A percentile compares a stretch with the other conserved stretches of the same genome.
Conservation (phyloP, 768 basidiomycete species). For the Agaricus sinodeliciosus region DNA sequence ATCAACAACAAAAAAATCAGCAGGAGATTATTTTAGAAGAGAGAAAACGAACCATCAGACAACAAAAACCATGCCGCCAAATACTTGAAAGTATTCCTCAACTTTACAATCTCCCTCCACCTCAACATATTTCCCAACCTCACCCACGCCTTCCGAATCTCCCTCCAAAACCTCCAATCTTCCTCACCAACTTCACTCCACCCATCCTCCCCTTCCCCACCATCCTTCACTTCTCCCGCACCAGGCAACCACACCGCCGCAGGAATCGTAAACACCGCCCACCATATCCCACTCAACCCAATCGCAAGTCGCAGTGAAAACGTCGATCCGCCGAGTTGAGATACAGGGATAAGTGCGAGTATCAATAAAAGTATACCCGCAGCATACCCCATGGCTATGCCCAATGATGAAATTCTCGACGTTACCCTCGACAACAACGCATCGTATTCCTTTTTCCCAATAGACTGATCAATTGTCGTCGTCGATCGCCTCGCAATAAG, state of each 20-base stretch:
- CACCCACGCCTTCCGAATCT: constrained; percentile 69
- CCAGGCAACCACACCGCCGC: constrained; percentile 70
- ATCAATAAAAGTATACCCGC: constrained; percentile 76
- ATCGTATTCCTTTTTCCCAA: constrained; percentile 37
- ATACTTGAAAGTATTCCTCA: constrained; percentile 84
- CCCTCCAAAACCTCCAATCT: constrained; percentile 38
- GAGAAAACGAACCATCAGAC: constrained; percentile 62
- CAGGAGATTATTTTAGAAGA: neutral
- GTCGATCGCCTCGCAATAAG: constrained; percentile 23
- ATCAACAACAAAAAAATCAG: neutral
- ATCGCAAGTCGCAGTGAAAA: constrained; percentile 78
- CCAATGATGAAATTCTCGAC: constrained; percentile 76
- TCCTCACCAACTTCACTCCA: neutral
- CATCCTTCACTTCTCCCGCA: constrained; percentile 13
- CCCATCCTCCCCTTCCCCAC: constrained; percentile 12
- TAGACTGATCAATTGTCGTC: constrained; percentile 1
- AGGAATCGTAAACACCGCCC: constrained; percentile 78
- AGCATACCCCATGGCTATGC: constrained; percentile 81
- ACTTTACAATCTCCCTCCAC: constrained; percentile 62
- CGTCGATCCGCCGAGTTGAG: constrained; percentile 64
- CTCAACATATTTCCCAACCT: constrained; percentile 69
- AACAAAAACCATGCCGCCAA: constrained; percentile 93
- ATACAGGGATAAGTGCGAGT: constrained; percentile 76
- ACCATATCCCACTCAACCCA: constrained; percentile 81
- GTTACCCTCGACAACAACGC: constrained; percentile 62